Evolutionary conservation across 768 basidiomycete species (phyloP).

Genomic region (Calocybe indica): DNA sequence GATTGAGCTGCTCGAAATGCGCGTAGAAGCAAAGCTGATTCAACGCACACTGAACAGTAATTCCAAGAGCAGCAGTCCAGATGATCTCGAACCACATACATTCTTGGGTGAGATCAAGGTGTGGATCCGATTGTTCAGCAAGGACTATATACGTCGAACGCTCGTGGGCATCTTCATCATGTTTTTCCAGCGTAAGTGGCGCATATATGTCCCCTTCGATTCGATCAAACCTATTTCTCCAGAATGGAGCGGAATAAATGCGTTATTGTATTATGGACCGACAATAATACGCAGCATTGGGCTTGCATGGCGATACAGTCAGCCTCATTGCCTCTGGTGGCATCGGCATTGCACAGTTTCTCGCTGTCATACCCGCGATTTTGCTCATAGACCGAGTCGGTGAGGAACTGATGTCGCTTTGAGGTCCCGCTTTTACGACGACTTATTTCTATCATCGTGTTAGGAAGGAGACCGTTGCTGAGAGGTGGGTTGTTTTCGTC

Average conservation of each 20-base stretch:
- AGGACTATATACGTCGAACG: constrained; percentile 54
- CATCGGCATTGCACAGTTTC: constrained; percentile 71
- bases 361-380: constrained; percentile 73
- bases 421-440: too few species aligned
- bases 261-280: constrained; percentile 78
- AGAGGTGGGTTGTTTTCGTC: constrained; percentile 27
- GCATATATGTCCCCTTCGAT: neutral
- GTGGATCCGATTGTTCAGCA: constrained; percentile 54
- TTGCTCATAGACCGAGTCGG: constrained; percentile 49
- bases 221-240: neutral
- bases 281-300: constrained; percentile 63
- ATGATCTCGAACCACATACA: constrained; percentile 9
- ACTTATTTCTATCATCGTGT: neutral
- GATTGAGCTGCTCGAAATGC: constrained; percentile 77
- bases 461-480: constrained; percentile 62
- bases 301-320: constrained; percentile 52
- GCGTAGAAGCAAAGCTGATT: constrained; percentile 54
- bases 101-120: constrained; percentile 28
- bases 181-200: constrained; percentile 72
- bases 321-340: constrained; percentile 71
- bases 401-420: too few species aligned
- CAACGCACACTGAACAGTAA: constrained; percentile 23
- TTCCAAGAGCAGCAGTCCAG: constrained; percentile 8
- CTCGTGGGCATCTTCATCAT: constrained; percentile 68
- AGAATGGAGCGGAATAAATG: constrained; percentile 91